Conservation (phyloP, 2,329 filamentous ascomycete species). For the Exophiala oligosperma region DNA sequence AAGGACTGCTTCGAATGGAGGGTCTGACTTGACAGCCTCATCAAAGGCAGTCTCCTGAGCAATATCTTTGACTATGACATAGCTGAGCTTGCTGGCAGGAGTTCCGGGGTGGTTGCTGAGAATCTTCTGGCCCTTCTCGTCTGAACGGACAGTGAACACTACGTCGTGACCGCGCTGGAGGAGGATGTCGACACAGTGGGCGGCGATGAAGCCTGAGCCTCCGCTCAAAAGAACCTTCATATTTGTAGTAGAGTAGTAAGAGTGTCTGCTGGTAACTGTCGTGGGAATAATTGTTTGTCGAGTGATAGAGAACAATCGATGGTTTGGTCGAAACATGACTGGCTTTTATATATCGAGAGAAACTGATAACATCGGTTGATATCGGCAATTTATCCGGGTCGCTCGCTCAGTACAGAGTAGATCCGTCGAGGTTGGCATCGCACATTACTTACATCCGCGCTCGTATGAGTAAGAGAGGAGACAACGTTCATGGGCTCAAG, state of each 20-base stretch:
- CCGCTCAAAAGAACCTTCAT: constrained; percentile 46
- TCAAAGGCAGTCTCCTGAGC: constrained; percentile 69
- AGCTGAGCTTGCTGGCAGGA: constrained; percentile 60
- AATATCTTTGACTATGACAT: constrained; percentile 71
- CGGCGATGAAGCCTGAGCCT: constrained; percentile 65
- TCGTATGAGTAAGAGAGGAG: no score
- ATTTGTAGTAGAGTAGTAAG: constrained; percentile 27
- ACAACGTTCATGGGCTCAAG: neutral
- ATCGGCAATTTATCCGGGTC: neutral
- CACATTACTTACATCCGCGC: no score
- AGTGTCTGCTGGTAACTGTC: neutral
- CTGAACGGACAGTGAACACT: constrained; percentile 62
- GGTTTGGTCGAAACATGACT: neutral
- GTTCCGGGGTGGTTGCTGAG: constrained; percentile 52
- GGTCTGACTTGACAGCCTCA: constrained; percentile 59
- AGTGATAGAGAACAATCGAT: neutral
- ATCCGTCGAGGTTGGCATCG: no score
- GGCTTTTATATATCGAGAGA: neutral
- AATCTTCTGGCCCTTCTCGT: constrained; percentile 63
- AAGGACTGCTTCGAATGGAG: constrained; percentile 70
- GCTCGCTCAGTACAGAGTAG: neutral
- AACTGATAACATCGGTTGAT: neutral
- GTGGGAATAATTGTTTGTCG: neutral
- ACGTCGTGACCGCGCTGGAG: constrained; percentile 58
- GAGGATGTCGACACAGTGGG: constrained; percentile 62